Evolutionary conservation across 306 rosid genomes (phyloP), one percentile per base, ranked within the genome.

Genomic region (Acacia acuminata): DNA sequence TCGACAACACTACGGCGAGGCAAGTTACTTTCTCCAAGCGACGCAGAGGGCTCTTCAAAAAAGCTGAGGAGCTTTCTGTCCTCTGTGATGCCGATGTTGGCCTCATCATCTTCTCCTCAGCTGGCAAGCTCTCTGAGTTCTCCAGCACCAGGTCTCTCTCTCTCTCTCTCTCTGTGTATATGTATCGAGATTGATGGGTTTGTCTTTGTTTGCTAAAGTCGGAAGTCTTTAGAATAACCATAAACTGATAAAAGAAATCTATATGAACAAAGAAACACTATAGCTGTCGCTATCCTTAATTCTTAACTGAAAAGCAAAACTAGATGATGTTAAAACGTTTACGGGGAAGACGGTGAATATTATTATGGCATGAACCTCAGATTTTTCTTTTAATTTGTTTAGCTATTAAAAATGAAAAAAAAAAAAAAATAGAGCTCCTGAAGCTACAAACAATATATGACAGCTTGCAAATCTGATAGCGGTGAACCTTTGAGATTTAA

Each of bases 11-110:
- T 1, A 90, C 99, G 25, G 98, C 99, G 8, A 90, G 99, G 82
- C 98, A 96, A 73, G 99, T 96, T 27, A 96, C 99, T 0, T 93
- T 96, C 83, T 96, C 99, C 0, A 96, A 96, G 91, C 79, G 99
- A 32, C 79, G 98, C 44, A 92, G 93, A 84, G 99, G 99, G 11
- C 88, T 96, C 16, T 86, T 96, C 68, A 96, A 96, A 84, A 96
- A 93, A 69, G 98, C 99, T 1, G 91, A 93, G 83, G 98, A 96
- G 90, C 94, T 96, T n/a, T 92, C 99, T 0, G 94, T 96, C 79
- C 88, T 96, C 6, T 96, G 99, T 53, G 99, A 96, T 74, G 99
- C 98, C 0, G 99, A 96, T 86, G 90, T 96, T 65, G 99, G 90
- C 58, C 94, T 96, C 71, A 87, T 96, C 10, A 55, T 94, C 66